Evolutionary conservation across 1,284 basidiomycete genomes (phyloP).

Genomic region (Ceratobasidium sp.): DNA sequence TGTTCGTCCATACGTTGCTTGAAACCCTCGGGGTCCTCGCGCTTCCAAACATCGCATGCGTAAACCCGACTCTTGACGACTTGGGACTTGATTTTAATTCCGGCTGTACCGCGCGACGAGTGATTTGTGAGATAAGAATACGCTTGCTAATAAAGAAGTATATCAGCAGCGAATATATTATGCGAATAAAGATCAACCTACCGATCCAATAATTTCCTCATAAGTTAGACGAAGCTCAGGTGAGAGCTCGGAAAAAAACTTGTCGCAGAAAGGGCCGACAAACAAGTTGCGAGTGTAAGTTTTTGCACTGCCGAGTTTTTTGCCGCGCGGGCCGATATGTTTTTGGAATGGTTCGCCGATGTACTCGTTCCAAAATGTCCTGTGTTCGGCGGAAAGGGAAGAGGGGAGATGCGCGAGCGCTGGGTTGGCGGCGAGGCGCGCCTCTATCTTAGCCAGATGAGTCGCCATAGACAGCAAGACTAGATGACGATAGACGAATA

Average conservation of each 20-base stretch:
- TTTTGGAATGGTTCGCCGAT: slow-evolving; percentile 3
- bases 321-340: not conserved
- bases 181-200: too few species aligned
- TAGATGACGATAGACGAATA: too few species aligned
- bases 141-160: not conserved
- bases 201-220: not conserved
- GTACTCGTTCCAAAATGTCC: not conserved
- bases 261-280: not conserved
- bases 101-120: not conserved
- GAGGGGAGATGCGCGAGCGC: not conserved
- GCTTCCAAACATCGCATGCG: not conserved
- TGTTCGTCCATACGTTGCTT: not conserved
- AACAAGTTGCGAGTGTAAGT: not conserved
- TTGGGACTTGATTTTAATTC: not conserved
- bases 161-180: too few species aligned
- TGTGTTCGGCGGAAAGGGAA: not conserved
- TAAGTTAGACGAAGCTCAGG: not conserved
- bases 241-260: not conserved
- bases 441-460: too few species aligned
- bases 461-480: too few species aligned
- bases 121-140: slow-evolving; percentile 14
- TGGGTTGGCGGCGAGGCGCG: not conserved
- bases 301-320: not conserved
- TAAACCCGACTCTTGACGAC: not conserved
- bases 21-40: not conserved